phyloP scores from a whole-genome alignment of 768 basidiomycete genomes.

The Serendipita sp. region DNA sequence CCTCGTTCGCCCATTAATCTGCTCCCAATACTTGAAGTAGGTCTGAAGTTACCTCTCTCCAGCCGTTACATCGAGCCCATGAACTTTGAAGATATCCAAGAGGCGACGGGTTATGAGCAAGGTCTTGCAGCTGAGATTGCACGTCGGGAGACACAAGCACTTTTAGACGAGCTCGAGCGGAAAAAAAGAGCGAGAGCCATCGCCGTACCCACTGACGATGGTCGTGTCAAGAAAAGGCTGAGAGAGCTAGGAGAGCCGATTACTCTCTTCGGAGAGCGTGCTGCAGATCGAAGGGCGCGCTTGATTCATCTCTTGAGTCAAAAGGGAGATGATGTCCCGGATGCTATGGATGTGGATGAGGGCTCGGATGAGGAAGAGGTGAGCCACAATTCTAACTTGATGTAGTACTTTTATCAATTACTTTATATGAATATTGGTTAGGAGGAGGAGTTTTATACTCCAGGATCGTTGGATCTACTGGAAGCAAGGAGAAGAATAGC shows the following conservation, averaged over 20 bases:
- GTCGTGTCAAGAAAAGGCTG: constrained; percentile 73
- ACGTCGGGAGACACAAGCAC: constrained; percentile 43
- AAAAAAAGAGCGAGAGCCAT: constrained; percentile 88
- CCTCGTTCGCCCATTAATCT: background rate
- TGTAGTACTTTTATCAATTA: constrained; percentile 6
- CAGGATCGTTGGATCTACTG: constrained; percentile 74
- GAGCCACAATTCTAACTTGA: constrained; percentile 11
- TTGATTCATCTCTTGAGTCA: constrained; percentile 87
- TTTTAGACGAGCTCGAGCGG: constrained; percentile 90
- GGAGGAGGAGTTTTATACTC: constrained; percentile 94
- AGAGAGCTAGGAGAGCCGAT: constrained; percentile 94
- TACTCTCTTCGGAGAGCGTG: constrained; percentile 92
- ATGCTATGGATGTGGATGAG: constrained; percentile 36
- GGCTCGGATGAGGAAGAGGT: constrained; percentile 62
- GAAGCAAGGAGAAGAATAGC: constrained; percentile 75
- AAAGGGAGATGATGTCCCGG: constrained; percentile 55
- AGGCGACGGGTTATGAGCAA: constrained; percentile 5
- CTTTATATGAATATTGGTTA: constrained; percentile 18
- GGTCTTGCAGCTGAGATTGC: constrained; percentile 21
- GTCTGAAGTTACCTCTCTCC: background rate
- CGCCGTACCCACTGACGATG: constrained; percentile 96
- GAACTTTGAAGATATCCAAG: constrained; percentile 6
- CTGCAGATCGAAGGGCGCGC: constrained; percentile 90
- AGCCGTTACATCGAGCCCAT: background rate
- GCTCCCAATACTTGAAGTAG: background rate